A percentile compares a stretch with the other conserved stretches of the same genome.
Conservation (phyloP, 805 yeast genomes). For the Saturnispora besseyi region DNA sequence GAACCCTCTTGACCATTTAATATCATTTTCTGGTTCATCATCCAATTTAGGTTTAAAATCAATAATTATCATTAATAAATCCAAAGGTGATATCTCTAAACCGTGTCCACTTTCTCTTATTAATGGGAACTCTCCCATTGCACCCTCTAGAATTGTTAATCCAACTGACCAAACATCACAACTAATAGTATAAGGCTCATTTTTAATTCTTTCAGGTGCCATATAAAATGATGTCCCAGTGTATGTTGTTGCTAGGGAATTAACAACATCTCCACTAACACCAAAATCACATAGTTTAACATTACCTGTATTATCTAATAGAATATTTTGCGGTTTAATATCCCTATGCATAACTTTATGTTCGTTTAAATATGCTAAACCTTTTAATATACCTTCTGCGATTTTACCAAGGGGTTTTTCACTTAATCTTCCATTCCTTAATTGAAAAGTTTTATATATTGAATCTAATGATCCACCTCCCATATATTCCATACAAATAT, state of each 20-base stretch:
- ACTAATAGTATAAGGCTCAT: conserved; percentile 90
- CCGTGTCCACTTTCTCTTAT: conserved; percentile 24
- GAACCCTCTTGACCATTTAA: conserved; percentile 75
- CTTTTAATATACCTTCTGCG: conserved; percentile 77
- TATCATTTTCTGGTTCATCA: conserved; percentile 69
- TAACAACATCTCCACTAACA: conserved; percentile 93
- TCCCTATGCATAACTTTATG: conserved; percentile 89
- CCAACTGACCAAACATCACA: conserved; percentile 98
- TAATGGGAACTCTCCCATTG: conserved; percentile 85
- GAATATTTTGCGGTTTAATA: conserved; percentile 89
- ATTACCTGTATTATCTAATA: conserved; percentile 66
- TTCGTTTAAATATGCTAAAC: conserved; percentile 80
- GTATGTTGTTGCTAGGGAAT: conserved; percentile 90
- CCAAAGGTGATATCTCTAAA: conserved; percentile 70
- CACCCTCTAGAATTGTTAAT: conserved; percentile 83
- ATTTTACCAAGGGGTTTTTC: conserved; percentile 89
- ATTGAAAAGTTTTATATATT: conserved; percentile 67
- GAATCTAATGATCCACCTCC: conserved; percentile 89
- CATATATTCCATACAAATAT: conserved; percentile 96
- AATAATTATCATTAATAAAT: conserved; percentile 69
- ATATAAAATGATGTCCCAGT: conserved; percentile 96
- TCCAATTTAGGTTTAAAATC: conserved; percentile 71
- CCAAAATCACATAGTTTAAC: conserved; percentile 96
- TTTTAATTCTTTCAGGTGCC: conserved; percentile 98
- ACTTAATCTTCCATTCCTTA: conserved; percentile 76